phyloP scores from a whole-genome alignment of 139 green algal species.

The Ostreobium quekettii region DNA sequence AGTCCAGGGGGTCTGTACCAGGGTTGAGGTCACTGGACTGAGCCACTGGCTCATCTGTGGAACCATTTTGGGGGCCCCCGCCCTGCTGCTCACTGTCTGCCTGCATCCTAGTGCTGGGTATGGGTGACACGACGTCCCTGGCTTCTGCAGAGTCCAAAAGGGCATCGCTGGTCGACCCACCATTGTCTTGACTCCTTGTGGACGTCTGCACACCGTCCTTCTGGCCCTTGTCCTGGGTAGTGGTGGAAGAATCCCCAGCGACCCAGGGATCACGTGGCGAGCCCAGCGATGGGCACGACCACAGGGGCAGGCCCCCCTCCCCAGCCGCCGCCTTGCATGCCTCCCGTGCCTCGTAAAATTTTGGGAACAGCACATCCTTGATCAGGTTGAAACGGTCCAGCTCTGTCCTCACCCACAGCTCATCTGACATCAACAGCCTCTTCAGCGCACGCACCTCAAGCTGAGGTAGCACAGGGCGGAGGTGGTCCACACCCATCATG shows the following conservation, averaged over 20 bases:
- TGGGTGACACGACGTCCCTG: no score
- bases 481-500: conserved; percentile 12
- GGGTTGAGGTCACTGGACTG: no score
- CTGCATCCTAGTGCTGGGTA: no score
- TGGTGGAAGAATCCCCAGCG: background rate
- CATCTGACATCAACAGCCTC: background rate
- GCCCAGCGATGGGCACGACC: conserved; percentile 11
- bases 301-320: conserved; percentile 1
- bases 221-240: background rate
- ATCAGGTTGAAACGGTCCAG: conserved; percentile 5
- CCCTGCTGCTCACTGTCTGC: no score
- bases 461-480: background rate
- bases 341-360: conserved; percentile 3
- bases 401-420: conserved; percentile 12
- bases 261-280: conserved; percentile 16
- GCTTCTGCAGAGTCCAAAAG: conserved; percentile 15
- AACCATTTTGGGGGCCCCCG: no score
- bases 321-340: background rate
- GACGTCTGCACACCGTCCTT: no score
- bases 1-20: no score
- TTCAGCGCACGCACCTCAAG: conserved; percentile 1
- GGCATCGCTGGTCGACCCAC: no score
- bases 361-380: conserved; percentile 13
- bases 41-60: no score
- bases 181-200: no score